These are phyloP conservation scores for Phytophthora rubi DNA, from an alignment of 352 stramenopile genomes.

Conservation along the genomic window DNA sequence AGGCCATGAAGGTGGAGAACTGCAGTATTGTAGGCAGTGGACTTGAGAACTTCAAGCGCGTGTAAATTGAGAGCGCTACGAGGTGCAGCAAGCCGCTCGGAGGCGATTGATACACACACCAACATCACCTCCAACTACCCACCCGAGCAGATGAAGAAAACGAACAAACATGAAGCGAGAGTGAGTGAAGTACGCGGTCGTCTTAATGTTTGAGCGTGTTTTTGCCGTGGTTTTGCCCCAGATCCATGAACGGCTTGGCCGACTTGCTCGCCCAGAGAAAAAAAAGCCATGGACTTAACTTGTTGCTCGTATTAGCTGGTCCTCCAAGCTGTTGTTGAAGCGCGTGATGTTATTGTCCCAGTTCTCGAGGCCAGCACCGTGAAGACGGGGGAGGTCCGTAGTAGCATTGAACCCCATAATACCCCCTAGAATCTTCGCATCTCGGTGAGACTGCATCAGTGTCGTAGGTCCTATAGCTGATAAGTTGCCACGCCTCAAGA, in stretches of 20 bases:
- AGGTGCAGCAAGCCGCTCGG: slow-evolving; percentile 6
- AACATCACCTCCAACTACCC: slow-evolving; percentile 25
- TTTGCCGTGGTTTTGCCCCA: not conserved
- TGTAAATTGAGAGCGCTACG: slow-evolving; percentile 52
- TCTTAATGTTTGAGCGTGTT: slow-evolving; percentile 22
- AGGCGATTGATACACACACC: slow-evolving; percentile 17
- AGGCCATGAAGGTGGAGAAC: slow-evolving; percentile 79
- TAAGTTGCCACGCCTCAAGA: slow-evolving; percentile 19
- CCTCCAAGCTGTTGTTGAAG: not conserved
- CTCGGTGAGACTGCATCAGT: slow-evolving; percentile 30
- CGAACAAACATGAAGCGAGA: slow-evolving; percentile 38
- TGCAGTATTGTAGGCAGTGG: slow-evolving; percentile 82
- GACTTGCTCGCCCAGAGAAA: too few species aligned
- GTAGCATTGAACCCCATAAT: not conserved
- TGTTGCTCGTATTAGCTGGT: not conserved
- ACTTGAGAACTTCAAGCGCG: slow-evolving; percentile 82
- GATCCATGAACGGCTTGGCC: not conserved
- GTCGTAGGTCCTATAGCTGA: slow-evolving; percentile 25
- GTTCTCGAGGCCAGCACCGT: slow-evolving; percentile 7
- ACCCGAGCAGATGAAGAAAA: slow-evolving; percentile 31
- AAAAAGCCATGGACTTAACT: too few species aligned
- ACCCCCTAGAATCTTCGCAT: slow-evolving; percentile 6
- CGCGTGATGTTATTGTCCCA: slow-evolving; percentile 15
- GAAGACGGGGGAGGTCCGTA: not conserved
- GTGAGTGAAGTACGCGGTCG: slow-evolving; percentile 35